phyloP scores from a whole-genome alignment of 108 stramenopile species.

The Skeletonema costatum region DNA sequence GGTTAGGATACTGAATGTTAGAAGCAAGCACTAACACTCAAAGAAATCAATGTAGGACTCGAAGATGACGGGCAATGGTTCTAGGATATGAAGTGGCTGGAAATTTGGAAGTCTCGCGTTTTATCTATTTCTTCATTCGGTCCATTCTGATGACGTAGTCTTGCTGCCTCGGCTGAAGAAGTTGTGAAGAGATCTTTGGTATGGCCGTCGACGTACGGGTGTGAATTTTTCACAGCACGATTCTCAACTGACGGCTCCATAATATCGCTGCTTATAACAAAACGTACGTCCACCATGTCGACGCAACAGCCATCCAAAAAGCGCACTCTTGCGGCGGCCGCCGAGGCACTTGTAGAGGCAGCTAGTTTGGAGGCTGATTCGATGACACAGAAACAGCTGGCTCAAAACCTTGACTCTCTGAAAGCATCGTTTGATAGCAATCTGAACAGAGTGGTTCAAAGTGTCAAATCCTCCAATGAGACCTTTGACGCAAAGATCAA shows the following conservation, averaged over 20 bases:
- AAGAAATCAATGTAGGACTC: no score
- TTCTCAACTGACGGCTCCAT: background rate
- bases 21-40: no score
- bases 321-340: background rate
- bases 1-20: no score
- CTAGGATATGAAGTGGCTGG: no score
- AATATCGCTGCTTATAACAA: background rate
- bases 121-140: no score
- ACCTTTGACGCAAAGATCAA: slow-evolving; percentile 28
- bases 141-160: no score
- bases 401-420: slow-evolving; percentile 9
- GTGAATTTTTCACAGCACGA: no score
- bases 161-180: no score
- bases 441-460: slow-evolving; percentile 24
- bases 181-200: no score
- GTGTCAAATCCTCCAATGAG: slow-evolving; percentile 13
- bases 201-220: no score
- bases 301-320: background rate
- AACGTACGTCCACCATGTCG: background rate
- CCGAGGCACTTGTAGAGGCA: slow-evolving; percentile 19
- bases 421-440: slow-evolving; percentile 19
- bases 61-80: no score
- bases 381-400: slow-evolving; percentile 17
- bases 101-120: no score
- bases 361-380: slow-evolving; percentile 20